These are phyloP conservation scores for Castanea sativa DNA, from an alignment of 306 rosid species.

Conservation along the genomic window DNA sequence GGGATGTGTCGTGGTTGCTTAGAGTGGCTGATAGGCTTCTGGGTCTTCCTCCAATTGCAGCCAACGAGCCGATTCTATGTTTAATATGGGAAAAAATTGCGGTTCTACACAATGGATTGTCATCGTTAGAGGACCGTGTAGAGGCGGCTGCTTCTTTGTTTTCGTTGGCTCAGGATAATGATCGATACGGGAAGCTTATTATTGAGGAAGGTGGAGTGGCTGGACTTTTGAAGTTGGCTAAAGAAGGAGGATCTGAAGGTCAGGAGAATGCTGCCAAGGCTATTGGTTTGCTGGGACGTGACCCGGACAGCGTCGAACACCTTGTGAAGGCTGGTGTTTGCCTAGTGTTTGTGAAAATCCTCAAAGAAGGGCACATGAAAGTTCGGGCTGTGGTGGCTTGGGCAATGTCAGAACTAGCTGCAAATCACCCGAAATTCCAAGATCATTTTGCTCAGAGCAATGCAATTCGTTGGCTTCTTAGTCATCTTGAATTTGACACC, in stretches of 20 bases:
- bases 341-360: conserved; percentile 55
- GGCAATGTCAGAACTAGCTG: conserved; percentile 64
- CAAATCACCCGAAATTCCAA: conserved; percentile 68
- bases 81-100: conserved; percentile 75
- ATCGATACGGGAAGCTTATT: conserved; percentile 60
- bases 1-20: conserved; percentile 80
- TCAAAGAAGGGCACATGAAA: conserved; percentile 76
- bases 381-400: conserved; percentile 66
- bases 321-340: conserved; percentile 66
- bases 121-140: conserved; percentile 47
- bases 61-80: conserved; percentile 71
- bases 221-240: conserved; percentile 49
- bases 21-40: conserved; percentile 68
- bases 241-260: conserved; percentile 60
- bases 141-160: conserved; percentile 77
- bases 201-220: conserved; percentile 71
- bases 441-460: conserved; percentile 74
- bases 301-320: conserved; percentile 66
- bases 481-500: conserved; percentile 77
- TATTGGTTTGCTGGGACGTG: conserved; percentile 65
- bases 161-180: conserved; percentile 72
- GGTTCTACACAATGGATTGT: conserved; percentile 37
- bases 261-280: conserved; percentile 68
- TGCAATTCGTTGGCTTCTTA: conserved; percentile 60
- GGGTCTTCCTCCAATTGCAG: conserved; percentile 76